phyloP scores from a whole-genome alignment of 371 early-diverging fungal genomes.

The Cokeromyces recurvatus region DNA sequence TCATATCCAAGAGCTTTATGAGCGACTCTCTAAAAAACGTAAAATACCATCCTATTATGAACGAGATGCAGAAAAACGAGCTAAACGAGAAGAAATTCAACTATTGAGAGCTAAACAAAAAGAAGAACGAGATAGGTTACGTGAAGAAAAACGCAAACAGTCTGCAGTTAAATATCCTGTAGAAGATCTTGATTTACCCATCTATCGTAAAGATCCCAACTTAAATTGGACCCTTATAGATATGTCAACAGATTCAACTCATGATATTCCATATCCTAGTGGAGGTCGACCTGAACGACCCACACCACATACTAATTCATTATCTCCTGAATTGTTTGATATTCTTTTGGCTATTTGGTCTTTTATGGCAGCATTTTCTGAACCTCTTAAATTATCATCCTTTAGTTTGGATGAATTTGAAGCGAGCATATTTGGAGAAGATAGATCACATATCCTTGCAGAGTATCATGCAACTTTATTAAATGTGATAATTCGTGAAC shows the following conservation, averaged over 20 bases:
- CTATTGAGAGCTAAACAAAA: constrained; percentile 30
- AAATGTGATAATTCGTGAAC: constrained; percentile 45
- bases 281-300: constrained; percentile 38
- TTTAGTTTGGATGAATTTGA: constrained; percentile 46
- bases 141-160: constrained; percentile 32
- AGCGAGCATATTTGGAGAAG: constrained; percentile 24
- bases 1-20: constrained; percentile 41
- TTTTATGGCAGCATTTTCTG: constrained; percentile 40
- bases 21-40: constrained; percentile 17
- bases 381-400: constrained; percentile 29
- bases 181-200: constrained; percentile 57
- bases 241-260: constrained; percentile 24
- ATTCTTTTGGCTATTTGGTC: constrained; percentile 31
- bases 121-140: constrained; percentile 32
- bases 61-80: constrained; percentile 35
- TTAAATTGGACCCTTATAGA: constrained; percentile 40
- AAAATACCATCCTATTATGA: constrained; percentile 24
- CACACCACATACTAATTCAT: constrained; percentile 20
- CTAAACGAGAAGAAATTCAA: constrained; percentile 36
- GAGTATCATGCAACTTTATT: constrained; percentile 31
- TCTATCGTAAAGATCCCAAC: constrained; percentile 45
- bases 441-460: constrained; percentile 26
- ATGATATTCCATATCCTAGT: constrained; percentile 36
- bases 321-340: constrained; percentile 30
- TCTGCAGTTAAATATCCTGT: constrained; percentile 56